Evolutionary conservation across 768 basidiomycete species (phyloP).

Genomic region (Agaricus subrufescens): DNA sequence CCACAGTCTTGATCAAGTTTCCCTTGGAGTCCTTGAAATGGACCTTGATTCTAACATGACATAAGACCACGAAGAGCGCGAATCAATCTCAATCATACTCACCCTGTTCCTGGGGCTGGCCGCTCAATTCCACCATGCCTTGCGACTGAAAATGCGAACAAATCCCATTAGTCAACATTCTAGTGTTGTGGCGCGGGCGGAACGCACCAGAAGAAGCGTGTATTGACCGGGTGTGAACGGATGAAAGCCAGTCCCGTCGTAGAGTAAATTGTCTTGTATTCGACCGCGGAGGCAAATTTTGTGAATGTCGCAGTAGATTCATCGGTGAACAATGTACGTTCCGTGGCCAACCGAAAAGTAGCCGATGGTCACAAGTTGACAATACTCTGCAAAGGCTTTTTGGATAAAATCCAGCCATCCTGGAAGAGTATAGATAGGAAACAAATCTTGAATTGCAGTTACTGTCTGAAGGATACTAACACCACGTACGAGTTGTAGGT

Average conservation of each 20-base stretch:
- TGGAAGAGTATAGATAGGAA: no score
- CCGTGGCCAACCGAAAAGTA: neutral
- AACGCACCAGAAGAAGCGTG: conserved; percentile 3
- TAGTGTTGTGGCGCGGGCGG: neutral
- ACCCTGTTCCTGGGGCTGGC: conserved; percentile 16
- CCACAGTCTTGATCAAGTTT: conserved; percentile 75
- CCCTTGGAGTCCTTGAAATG: conserved; percentile 91
- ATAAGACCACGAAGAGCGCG: neutral
- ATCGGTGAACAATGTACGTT: neutral
- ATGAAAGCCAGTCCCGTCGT: neutral
- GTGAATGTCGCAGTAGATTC: neutral
- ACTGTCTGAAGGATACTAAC: no score
- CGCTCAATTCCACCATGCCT: conserved; percentile 12
- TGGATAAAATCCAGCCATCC: neutral
- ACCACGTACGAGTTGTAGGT: no score
- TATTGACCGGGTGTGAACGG: neutral
- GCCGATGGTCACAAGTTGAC: neutral
- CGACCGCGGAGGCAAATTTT: neutral
- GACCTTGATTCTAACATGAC: conserved; percentile 67
- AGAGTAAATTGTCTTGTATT: neutral
- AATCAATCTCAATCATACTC: neutral
- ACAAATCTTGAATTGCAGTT: no score
- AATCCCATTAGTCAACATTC: neutral
- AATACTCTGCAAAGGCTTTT: neutral
- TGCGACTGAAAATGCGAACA: neutral